These are phyloP conservation scores for Astrephomene gubernaculifera DNA, from an alignment of 139 green algal species.

Conservation along the genomic window DNA sequence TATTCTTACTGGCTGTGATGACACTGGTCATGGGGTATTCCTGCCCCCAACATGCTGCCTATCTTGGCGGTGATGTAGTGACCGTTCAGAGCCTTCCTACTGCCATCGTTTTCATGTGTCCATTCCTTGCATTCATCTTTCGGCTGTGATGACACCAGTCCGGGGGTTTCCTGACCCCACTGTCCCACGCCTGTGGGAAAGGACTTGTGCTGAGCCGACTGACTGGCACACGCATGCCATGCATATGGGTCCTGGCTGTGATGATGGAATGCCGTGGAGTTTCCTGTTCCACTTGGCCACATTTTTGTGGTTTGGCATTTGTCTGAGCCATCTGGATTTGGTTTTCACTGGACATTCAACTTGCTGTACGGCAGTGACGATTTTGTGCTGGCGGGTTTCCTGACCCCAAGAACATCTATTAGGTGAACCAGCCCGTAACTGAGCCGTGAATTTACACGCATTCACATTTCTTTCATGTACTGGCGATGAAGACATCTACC, in stretches of 20 bases:
- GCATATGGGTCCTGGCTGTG: background rate
- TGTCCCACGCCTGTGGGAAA: background rate
- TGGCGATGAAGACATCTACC: too few species aligned
- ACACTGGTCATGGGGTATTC: background rate
- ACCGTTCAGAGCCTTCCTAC: too few species aligned
- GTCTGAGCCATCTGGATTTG: constrained; percentile 6
- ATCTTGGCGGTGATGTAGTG: too few species aligned
- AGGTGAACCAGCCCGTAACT: too few species aligned
- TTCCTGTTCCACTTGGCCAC: background rate
- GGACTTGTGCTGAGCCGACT: too few species aligned
- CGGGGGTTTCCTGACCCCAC: background rate
- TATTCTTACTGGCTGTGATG: background rate
- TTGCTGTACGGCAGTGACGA: background rate
- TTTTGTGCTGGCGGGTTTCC: background rate
- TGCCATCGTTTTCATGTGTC: too few species aligned
- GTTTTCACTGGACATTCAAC: background rate
- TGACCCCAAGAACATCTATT: background rate
- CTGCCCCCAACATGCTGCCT: constrained; percentile 8
- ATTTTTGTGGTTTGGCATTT: background rate
- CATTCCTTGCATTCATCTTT: background rate
- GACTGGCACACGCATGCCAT: too few species aligned
- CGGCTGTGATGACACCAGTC: background rate
- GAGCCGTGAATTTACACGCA: too few species aligned
- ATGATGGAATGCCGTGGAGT: background rate
- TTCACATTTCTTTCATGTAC: too few species aligned